Percentiles rank a stretch among this genome's conserved stretches.
Evolutionary conservation across 2,329 filamentous ascomycete species (phyloP).

Genomic region (Exophiala sp.): DNA sequence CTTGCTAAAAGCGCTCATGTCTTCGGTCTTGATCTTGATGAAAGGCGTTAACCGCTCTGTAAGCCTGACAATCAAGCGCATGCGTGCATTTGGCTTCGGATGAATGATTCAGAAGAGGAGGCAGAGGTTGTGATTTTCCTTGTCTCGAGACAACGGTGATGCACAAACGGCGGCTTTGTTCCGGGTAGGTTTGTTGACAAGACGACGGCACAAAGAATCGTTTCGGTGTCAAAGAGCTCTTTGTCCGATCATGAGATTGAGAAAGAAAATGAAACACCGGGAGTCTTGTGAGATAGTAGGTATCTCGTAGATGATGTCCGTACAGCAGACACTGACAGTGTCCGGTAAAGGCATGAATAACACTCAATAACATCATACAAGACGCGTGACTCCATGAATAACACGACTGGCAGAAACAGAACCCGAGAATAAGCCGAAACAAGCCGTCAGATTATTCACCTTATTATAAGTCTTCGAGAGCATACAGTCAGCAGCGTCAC

Average conservation of each 20-base stretch:
- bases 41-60: not conserved
- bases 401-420: no score
- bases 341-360: no score
- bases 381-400: no score
- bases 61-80: not conserved
- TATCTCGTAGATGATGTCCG: no score
- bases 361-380: no score
- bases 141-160: not conserved
- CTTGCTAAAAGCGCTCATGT: conserved; percentile 1
- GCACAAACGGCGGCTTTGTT: not conserved
- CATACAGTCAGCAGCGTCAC: no score
- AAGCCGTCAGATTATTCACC: no score
- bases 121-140: not conserved
- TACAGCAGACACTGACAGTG: no score
- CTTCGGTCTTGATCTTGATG: conserved; percentile 2
- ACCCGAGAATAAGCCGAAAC: no score
- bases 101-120: not conserved
- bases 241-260: not conserved
- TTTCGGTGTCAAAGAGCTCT: not conserved
- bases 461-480: no score
- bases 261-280: no score
- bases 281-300: not conserved
- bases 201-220: not conserved
- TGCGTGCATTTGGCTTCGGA: not conserved
- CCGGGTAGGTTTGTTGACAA: not conserved